phyloP scores from a whole-genome alignment of 139 green algal species.

The Haematococcus sp. region DNA sequence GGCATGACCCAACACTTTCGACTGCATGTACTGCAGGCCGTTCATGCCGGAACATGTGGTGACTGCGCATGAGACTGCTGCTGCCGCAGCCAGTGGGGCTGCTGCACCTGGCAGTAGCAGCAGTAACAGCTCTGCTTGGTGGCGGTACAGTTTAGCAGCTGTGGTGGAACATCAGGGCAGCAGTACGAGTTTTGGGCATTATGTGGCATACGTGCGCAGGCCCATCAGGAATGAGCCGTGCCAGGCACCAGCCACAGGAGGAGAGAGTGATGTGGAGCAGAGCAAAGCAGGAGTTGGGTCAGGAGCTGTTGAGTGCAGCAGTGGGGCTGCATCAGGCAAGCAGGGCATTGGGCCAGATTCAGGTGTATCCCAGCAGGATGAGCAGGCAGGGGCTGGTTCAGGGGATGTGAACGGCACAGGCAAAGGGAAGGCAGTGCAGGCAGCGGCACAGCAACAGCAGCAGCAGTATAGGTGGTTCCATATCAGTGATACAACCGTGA shows the following conservation, averaged over 20 bases:
- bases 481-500: constrained; percentile 6
- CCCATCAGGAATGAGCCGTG: not conserved
- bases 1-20: no score
- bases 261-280: not conserved
- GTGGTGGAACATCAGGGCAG: constrained; percentile 1
- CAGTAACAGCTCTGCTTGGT: not conserved
- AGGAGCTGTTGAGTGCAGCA: not conserved
- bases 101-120: not conserved
- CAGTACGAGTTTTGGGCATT: not conserved
- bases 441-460: no score
- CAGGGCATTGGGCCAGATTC: not conserved
- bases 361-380: not conserved
- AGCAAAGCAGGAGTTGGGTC: not conserved
- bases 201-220: constrained; percentile 4
- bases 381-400: not conserved
- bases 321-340: not conserved
- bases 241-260: not conserved
- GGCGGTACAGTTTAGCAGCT: not conserved
- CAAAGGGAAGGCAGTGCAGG: not conserved
- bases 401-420: not conserved
- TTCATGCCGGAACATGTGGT: no score
- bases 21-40: no score
- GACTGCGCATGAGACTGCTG: no score
- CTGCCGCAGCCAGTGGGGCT: not conserved
- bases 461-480: not conserved